These are phyloP conservation scores for Solanum arcanum DNA, from an alignment of 257 asterid genomes.

Conservation along the genomic window DNA sequence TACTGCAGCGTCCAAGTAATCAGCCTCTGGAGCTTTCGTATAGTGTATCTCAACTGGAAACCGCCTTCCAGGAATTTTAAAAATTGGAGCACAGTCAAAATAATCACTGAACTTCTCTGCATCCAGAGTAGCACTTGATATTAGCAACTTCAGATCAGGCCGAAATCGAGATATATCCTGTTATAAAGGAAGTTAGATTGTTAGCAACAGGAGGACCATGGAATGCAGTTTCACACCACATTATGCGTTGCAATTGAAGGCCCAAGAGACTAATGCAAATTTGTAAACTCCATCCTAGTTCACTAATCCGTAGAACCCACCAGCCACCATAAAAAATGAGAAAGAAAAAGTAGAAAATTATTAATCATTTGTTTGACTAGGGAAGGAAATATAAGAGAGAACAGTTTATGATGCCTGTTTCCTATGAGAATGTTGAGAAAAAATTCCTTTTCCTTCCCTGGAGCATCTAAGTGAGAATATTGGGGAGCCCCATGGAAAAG, in stretches of 20 bases:
- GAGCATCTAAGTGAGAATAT: background rate
- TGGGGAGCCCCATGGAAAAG: background rate
- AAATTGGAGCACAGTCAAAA: conserved; percentile 36
- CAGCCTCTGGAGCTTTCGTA: conserved; percentile 96
- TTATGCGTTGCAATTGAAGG: background rate
- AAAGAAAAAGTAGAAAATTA: background rate
- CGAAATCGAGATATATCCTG: conserved; percentile 80
- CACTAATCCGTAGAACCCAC: background rate
- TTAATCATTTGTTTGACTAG: background rate
- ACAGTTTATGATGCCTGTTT: background rate
- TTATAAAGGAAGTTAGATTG: background rate
- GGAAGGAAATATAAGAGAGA: background rate
- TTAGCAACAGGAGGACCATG: background rate
- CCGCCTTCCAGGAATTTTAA: conserved; percentile 88
- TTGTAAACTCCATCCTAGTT: background rate
- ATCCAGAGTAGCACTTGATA: conserved; percentile 92
- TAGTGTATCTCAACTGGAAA: conserved; percentile 86
- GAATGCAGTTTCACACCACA: background rate
- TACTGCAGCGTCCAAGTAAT: conserved; percentile 87
- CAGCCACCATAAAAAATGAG: background rate
- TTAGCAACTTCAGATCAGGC: conserved; percentile 79
- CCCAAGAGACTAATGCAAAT: background rate
- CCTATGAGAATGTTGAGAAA: background rate
- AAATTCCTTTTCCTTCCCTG: background rate
- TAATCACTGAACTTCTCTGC: conserved; percentile 63